phyloP scores from a whole-genome alignment of 805 yeast species.

The Lipomyces yamadae region DNA sequence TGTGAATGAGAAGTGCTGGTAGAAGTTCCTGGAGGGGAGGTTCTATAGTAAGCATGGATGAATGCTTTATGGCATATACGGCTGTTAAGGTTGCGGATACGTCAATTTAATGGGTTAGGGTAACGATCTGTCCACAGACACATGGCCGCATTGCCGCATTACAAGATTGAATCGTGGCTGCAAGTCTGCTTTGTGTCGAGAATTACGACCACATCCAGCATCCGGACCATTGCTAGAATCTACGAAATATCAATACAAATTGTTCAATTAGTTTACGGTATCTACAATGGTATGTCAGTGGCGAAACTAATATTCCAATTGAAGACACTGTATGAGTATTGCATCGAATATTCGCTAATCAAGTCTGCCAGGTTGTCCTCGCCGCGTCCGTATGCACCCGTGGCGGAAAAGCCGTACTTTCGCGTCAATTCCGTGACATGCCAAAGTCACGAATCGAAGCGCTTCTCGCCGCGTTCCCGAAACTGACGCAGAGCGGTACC shows the following conservation, averaged over 20 bases:
- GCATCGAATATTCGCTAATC: not conserved
- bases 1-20: not conserved
- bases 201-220: not conserved
- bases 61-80: not conserved
- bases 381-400: slow-evolving; percentile 95
- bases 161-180: not conserved
- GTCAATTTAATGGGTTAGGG: not conserved
- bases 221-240: not conserved
- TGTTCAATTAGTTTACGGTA: not conserved
- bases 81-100: not conserved
- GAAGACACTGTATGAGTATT: not conserved
- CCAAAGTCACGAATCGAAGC: slow-evolving; percentile 84
- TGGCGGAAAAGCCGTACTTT: slow-evolving; percentile 84
- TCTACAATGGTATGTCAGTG: not conserved
- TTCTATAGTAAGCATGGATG: no score
- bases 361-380: slow-evolving; percentile 46
- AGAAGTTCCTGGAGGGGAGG: not conserved
- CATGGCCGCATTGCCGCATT: not conserved
- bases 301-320: not conserved
- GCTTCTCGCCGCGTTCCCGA: slow-evolving; percentile 82
- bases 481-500: slow-evolving; percentile 68
- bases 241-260: not conserved
- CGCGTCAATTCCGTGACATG: slow-evolving; percentile 89
- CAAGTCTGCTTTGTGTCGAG: not conserved
- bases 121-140: not conserved